These are phyloP conservation scores for Talaromyces thailandensis DNA, from an alignment of 495 filamentous ascomycete genomes.

Conservation along the genomic window DNA sequence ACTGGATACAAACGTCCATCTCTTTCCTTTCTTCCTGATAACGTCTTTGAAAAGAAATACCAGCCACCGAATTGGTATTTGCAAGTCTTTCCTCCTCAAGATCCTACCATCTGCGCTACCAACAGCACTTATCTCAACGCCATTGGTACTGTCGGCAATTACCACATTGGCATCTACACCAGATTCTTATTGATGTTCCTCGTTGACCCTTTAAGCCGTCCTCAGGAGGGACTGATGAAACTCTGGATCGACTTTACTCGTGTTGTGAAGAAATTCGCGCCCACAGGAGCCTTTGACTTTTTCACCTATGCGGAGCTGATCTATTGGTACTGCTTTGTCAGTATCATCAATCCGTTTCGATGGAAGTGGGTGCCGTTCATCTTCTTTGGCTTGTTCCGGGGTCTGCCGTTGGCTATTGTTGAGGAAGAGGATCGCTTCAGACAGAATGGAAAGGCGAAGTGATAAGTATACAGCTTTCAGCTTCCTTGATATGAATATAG, in stretches of 20 bases:
- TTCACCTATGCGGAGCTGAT: constrained; percentile 79
- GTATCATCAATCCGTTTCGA: constrained; percentile 73
- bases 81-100: constrained; percentile 62
- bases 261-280: constrained; percentile 57
- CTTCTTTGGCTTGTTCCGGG: constrained; percentile 63
- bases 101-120: constrained; percentile 59
- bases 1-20: constrained; percentile 71
- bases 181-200: constrained; percentile 79
- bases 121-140: constrained; percentile 80
- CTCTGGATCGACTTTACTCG: constrained; percentile 80
- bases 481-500: no score
- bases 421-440: constrained; percentile 49
- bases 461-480: not conserved
- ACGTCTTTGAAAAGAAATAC: constrained; percentile 63
- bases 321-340: constrained; percentile 77
- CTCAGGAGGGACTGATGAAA: constrained; percentile 66
- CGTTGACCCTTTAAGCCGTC: constrained; percentile 65
- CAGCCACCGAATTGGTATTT: constrained; percentile 80
- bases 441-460: not conserved
- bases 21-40: constrained; percentile 61
- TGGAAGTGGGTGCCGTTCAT: constrained; percentile 72
- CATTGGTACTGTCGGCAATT: constrained; percentile 73
- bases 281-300: constrained; percentile 72
- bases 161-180: constrained; percentile 85
- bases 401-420: constrained; percentile 56